Conservation (phyloP, 1,284 basidiomycete genomes). For the Mycosarcoma maydis region DNA sequence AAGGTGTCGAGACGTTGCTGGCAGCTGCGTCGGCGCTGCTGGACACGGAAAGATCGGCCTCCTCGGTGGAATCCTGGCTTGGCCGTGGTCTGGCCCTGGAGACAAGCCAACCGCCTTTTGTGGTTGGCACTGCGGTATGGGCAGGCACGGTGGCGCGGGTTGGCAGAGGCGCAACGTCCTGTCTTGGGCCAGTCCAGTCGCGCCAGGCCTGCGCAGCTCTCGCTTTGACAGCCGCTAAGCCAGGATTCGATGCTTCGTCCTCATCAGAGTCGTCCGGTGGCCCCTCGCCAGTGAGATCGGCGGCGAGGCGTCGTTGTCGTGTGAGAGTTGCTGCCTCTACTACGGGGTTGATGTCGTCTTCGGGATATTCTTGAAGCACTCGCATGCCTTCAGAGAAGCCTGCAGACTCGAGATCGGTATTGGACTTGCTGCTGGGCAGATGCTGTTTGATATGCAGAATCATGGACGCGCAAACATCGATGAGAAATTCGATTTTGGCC, state of each 20-base stretch:
- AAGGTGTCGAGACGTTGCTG: slow-evolving; percentile 27
- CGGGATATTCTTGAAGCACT: slow-evolving; percentile 56
- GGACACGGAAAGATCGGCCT: slow-evolving; percentile 23
- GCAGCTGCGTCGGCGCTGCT: slow-evolving; percentile 15
- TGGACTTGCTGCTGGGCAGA: slow-evolving; percentile 18
- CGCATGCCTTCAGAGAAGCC: slow-evolving; percentile 53
- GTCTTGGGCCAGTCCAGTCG: slow-evolving; percentile 31
- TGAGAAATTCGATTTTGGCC: slow-evolving; percentile 62
- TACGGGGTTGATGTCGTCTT: slow-evolving; percentile 56
- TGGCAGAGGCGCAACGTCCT: not conserved
- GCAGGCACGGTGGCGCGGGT: not conserved
- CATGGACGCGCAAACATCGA: slow-evolving; percentile 63
- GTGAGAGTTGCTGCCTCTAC: slow-evolving; percentile 52
- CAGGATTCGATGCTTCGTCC: slow-evolving; percentile 13
- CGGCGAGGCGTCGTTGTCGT: slow-evolving; percentile 52
- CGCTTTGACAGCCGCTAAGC: slow-evolving; percentile 20
- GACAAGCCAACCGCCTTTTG: slow-evolving; percentile 43
- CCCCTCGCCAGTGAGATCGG: slow-evolving; percentile 58
- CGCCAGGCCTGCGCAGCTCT: slow-evolving; percentile 40
- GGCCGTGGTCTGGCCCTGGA: slow-evolving; percentile 16
- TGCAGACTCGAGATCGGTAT: slow-evolving; percentile 39
- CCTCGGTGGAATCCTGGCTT: slow-evolving; percentile 9
- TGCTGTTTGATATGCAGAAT: slow-evolving; percentile 45
- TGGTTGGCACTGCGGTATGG: slow-evolving; percentile 6
- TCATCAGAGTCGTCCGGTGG: slow-evolving; percentile 51